A percentile compares a stretch with the other conserved stretches of the same genome.
These are phyloP conservation scores for Penicillium cataractarum DNA, from an alignment of 495 filamentous ascomycete genomes.

Conservation along the genomic window DNA sequence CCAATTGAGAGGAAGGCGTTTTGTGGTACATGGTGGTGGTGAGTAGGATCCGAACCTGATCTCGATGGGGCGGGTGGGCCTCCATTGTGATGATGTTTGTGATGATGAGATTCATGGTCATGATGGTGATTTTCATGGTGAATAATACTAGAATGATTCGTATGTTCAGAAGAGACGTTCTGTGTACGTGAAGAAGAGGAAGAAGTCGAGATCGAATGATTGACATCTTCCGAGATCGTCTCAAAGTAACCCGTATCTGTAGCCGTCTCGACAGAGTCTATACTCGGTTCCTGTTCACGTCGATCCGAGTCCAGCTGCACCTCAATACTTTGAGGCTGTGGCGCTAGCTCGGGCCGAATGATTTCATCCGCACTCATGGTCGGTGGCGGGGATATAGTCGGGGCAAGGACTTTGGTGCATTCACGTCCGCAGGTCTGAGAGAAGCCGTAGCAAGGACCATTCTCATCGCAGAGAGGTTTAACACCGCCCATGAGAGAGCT, in stretches of 20 bases:
- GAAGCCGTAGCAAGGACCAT: slow-evolving; percentile 81
- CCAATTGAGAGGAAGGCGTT: slow-evolving; percentile 94
- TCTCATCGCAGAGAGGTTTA: slow-evolving; percentile 70
- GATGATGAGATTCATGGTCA: slow-evolving; percentile 13
- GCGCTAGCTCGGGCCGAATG: slow-evolving; percentile 6
- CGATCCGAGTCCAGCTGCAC: slow-evolving; percentile 16
- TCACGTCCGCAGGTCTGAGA: slow-evolving; percentile 84
- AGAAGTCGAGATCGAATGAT: slow-evolving; percentile 14
- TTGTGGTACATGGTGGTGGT: slow-evolving; percentile 95
- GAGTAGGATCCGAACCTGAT: slow-evolving; percentile 50
- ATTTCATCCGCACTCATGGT: slow-evolving; percentile 15
- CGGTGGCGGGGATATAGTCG: slow-evolving; percentile 14
- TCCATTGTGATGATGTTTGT: slow-evolving; percentile 20
- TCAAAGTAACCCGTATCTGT: slow-evolving; percentile 24
- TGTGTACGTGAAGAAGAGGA: slow-evolving; percentile 21
- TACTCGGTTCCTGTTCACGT: not conserved
- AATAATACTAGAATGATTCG: not conserved
- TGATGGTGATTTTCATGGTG: not conserved
- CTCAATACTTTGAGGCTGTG: slow-evolving; percentile 23
- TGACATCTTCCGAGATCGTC: slow-evolving; percentile 16
- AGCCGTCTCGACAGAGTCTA: slow-evolving; percentile 6
- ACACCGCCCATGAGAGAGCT: slow-evolving; percentile 68
- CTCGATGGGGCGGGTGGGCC: slow-evolving; percentile 26
- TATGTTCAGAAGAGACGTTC: slow-evolving; percentile 7
- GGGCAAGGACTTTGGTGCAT: slow-evolving; percentile 54